Base-by-base conservation (phyloP, 1,284 basidiomycete genomes). In the Cryptococcus maquisensis region DNA sequence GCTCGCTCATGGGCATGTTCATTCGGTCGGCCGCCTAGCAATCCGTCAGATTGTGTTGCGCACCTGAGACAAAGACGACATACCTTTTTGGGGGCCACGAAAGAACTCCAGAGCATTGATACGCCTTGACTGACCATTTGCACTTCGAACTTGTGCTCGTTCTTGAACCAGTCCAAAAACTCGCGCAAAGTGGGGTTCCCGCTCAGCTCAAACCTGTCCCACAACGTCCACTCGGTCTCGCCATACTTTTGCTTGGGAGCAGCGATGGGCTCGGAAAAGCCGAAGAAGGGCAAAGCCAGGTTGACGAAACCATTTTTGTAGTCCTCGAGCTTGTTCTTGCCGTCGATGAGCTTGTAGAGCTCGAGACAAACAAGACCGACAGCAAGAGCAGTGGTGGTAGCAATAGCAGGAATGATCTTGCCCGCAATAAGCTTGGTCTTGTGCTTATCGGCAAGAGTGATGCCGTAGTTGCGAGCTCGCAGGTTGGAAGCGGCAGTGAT, bases 221-320 rank as follows among this genome's bases (percentile, higher is more conserved):
- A 99, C 36, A 99, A 83, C 3, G 96, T 98, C 95, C 96, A 99
- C 65, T 96, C 91, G 1, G 82, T 87, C 47, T 80, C 79, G 63
- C 84, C 86, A 75, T 93, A 96, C 81, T 92, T 93, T 64, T 84
- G 81, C 81, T 94, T 96, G 60, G 83, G 71, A n/a, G 95, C 92
- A 3, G 86, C 87, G 62, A 99, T 92, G 20, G 96, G 96, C 71
- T 99, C 96, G 2, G 93, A 97, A 81, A 98, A 99, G 23, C 93
- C 96, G 71, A 98, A 97, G 86, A 98, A 98, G 3, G 96, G 96
- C 54, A 99, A 78, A 5, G 96, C 96, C 47, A 99, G 82, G 77
- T 99, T 99, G 68, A 98, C 85, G 76, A 99, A 99, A 41, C 92
- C 92, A 68, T 99, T 99, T 82, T 97, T 98, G 83, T 92, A 99